A percentile compares a stretch with the other conserved stretches of the same genome.
Evolutionary conservation across 148 eudicot genomes (phyloP).

Genomic region (Diospyros lotus): DNA sequence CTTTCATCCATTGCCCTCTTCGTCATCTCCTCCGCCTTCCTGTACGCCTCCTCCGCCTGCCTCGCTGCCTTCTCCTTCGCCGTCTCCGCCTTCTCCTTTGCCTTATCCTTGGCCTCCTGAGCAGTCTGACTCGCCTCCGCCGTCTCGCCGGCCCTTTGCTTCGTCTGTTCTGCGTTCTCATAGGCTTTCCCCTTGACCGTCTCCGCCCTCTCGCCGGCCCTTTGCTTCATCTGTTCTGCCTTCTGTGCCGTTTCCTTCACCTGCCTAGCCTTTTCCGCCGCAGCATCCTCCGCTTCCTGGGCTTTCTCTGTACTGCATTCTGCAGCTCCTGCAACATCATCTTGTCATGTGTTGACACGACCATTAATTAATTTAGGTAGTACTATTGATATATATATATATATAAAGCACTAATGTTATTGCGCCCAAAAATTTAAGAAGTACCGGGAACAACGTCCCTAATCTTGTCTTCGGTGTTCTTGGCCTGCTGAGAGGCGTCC

Average conservation of each 20-base stretch:
- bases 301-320: conserved; percentile 5
- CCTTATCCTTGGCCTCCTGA: conserved; percentile 8
- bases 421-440: not conserved
- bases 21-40: conserved; percentile 25
- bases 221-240: conserved; percentile 4
- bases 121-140: not conserved
- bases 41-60: conserved; percentile 18
- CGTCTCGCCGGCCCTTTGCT: conserved; percentile 4
- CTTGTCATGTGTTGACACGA: not conserved
- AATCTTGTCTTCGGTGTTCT: not conserved
- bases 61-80: not conserved
- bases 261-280: not conserved
- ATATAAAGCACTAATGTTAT: not conserved
- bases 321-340: not conserved
- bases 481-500: not conserved
- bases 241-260: conserved; percentile 15
- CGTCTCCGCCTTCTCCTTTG: not conserved
- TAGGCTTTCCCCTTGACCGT: conserved; percentile 14
- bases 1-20: conserved; percentile 26
- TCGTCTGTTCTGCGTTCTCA: conserved; percentile 3
- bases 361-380: not conserved
- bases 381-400: not conserved
- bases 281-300: conserved; percentile 1
- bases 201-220: conserved; percentile 10
- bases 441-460: not conserved